Evolutionary conservation across 2,329 filamentous ascomycete species (phyloP), one percentile per base, ranked within the genome.

Genomic region (Aspergillus phoenicis): DNA sequence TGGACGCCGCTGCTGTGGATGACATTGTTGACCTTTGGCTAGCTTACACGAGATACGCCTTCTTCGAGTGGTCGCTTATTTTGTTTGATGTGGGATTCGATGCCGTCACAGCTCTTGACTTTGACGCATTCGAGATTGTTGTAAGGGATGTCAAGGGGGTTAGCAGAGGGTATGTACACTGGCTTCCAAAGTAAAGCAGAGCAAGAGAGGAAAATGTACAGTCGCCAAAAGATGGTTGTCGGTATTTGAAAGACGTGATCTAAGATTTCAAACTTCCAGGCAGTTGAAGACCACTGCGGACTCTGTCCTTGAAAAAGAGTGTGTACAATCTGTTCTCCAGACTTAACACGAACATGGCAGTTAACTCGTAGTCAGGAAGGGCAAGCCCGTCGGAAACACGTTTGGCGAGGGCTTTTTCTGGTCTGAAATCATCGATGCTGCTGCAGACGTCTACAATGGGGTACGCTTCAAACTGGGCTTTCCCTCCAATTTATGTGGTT

Each of bases 31-130:
- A 67, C 59, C n/a, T 11, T 52, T 33, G 33, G 33, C 10, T 60
- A 98, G 95, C 95, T 33, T 99, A 99, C 79, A 99, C 95, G 1
- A 96, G 85, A 56, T 99, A 99, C 77, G 90, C 95, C 65, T 97
- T 99, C 80, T 97, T 98, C 78, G 95, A 99, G 78, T 99, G 95
- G 95, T 83, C 93, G 22, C 83, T 99, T 64, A 93, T 99, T 73
- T 82, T 99, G 68, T 91, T 97, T 75, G 95, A 99, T 77, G 93
- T 99, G 60, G 94, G 86, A 30, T 99, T 99, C 79, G 95, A 99
- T 80, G 92, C 95, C 56, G 90, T 98, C 62, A 98, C 95, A 10
- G 89, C 91, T 60, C 82, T 96, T 71, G 95, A 99, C 81, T 99
- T 98, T 81, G 84, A 88, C 64, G 87, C 89, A 58, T 91, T 98